Evolutionary conservation across 768 basidiomycete genomes (phyloP).

Genomic region (Lactarius akahatsu): DNA sequence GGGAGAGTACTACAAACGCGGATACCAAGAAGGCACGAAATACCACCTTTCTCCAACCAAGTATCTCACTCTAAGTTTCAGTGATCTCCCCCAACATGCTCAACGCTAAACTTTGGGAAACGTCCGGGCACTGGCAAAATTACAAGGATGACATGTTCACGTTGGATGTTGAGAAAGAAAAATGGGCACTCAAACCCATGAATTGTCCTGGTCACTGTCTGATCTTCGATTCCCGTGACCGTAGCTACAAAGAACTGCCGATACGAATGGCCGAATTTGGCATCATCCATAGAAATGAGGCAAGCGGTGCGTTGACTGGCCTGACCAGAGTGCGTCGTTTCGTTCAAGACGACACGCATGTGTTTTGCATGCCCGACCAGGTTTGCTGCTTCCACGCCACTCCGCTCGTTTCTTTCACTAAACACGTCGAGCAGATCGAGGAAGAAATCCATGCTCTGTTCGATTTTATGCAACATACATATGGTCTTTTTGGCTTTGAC

Average conservation of each 20-base stretch:
- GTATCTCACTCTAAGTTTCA: constrained; percentile 34
- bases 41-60: background rate
- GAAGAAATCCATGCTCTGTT: constrained; percentile 85
- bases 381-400: constrained; percentile 38
- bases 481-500: constrained; percentile 92
- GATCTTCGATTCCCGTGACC: constrained; percentile 92
- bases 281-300: constrained; percentile 95
- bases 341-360: constrained; percentile 97
- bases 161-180: constrained; percentile 93
- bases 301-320: constrained; percentile 90
- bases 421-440: constrained; percentile 55
- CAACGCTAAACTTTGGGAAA: constrained; percentile 96
- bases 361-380: constrained; percentile 96
- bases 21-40: constrained; percentile 82
- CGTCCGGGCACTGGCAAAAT: constrained; percentile 97
- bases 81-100: constrained; percentile 99
- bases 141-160: constrained; percentile 98
- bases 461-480: constrained; percentile 93
- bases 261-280: constrained; percentile 99
- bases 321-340: constrained; percentile 92
- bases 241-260: constrained; percentile 93
- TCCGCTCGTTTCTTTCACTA: background rate
- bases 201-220: constrained; percentile 98
- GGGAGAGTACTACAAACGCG: constrained; percentile 92
- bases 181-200: constrained; percentile 97